Percentiles rank a stretch among this genome's conserved stretches.
phyloP scores from a whole-genome alignment of 2,329 filamentous ascomycete species.

The Alternaria infectoria region DNA sequence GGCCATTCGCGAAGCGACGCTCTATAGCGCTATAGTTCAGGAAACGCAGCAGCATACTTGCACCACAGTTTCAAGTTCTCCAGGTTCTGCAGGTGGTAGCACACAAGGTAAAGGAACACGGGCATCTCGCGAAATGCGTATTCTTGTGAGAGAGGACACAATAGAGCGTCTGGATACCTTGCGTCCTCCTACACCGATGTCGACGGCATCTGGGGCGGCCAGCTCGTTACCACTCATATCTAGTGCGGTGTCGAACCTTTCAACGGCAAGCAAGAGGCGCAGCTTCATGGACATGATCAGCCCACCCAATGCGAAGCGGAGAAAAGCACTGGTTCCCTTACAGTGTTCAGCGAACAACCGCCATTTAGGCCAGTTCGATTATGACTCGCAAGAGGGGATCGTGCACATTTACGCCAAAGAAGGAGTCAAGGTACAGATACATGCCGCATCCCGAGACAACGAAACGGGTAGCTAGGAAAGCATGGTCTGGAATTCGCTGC shows the following conservation, averaged over 20 bases:
- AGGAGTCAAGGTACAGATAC: slow-evolving; percentile 23
- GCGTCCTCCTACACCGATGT: neutral
- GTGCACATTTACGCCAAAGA: slow-evolving; percentile 26
- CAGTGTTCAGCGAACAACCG: slow-evolving; percentile 13
- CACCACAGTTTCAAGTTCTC: slow-evolving; percentile 15
- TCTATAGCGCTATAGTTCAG: neutral
- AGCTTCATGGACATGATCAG: slow-evolving; percentile 17
- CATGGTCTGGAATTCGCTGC: neutral
- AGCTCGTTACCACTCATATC: neutral
- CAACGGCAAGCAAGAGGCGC: slow-evolving; percentile 9
- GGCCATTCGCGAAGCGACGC: neutral
- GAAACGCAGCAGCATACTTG: slow-evolving; percentile 1
- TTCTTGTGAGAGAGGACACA: slow-evolving; percentile 31
- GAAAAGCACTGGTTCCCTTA: slow-evolving; percentile 17
- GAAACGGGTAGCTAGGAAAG: neutral
- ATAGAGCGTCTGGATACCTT: slow-evolving; percentile 9
- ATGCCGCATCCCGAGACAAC: neutral
- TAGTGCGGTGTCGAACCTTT: neutral
- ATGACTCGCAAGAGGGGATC: slow-evolving; percentile 23
- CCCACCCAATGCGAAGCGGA: slow-evolving; percentile 28
- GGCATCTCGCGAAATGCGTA: slow-evolving; percentile 22
- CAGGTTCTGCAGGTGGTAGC: slow-evolving; percentile 20
- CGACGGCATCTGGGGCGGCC: neutral
- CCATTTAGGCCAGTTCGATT: slow-evolving; percentile 21
- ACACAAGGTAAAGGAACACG: slow-evolving; percentile 29